phyloP scores from a whole-genome alignment of 2,329 filamentous ascomycete genomes.

The Colletotrichum destructivum region DNA sequence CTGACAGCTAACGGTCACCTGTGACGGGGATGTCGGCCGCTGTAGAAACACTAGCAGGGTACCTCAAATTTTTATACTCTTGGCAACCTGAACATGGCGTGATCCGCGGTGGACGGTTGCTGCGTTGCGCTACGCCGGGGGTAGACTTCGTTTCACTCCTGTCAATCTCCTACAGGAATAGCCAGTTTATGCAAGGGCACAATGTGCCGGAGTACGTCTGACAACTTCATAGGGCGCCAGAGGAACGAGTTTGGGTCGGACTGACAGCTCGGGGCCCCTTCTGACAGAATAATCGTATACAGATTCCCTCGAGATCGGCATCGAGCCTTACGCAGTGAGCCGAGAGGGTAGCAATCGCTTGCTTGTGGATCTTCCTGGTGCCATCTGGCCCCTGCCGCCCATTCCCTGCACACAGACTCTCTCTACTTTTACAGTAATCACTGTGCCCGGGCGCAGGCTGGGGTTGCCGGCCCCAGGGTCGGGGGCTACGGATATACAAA shows the following conservation, averaged over 20 bases:
- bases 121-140: not conserved
- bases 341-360: not conserved
- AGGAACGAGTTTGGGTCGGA: not conserved
- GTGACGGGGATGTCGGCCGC: not conserved
- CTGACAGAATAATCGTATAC: not conserved
- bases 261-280: not conserved
- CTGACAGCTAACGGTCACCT: not conserved
- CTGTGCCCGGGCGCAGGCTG: slow-evolving; percentile 6
- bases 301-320: not conserved
- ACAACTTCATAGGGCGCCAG: not conserved
- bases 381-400: not conserved
- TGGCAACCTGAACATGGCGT: not conserved
- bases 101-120: not conserved
- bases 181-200: not conserved
- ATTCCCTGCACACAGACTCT: not conserved
- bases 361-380: not conserved
- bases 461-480: slow-evolving; percentile 51
- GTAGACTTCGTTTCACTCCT: not conserved
- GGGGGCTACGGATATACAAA: slow-evolving; percentile 52
- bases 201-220: not conserved
- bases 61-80: not conserved
- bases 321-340: not conserved
- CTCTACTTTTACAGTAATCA: not conserved
- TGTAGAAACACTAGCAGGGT: not conserved
- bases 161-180: not conserved